A percentile compares a stretch with the other conserved stretches of the same genome.
These are phyloP conservation scores for Blastobotrys petasosporus DNA, from an alignment of 1,139 yeast genomes.

Conservation along the genomic window DNA sequence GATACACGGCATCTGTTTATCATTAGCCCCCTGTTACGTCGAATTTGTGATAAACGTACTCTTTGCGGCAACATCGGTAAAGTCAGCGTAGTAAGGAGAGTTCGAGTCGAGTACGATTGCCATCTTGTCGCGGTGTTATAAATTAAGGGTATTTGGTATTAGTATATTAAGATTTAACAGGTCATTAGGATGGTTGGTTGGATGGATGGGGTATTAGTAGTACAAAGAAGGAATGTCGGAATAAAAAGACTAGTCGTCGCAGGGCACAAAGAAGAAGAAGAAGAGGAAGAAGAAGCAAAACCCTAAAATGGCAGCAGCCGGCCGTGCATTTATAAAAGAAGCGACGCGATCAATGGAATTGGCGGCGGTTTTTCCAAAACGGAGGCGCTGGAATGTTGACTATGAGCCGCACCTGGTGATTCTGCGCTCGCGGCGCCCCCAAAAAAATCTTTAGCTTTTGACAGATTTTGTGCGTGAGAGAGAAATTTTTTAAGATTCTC, in stretches of 20 bases:
- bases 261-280: background rate
- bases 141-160: background rate
- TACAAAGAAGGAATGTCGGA: background rate
- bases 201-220: background rate
- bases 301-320: too few relatives aligned
- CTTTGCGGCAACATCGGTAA: slow-evolving; percentile 19
- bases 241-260: background rate
- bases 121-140: slow-evolving; percentile 4
- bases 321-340: too few relatives aligned
- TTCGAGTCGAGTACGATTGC: slow-evolving; percentile 31
- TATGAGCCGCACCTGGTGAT: too few relatives aligned
- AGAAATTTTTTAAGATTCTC: too few relatives aligned
- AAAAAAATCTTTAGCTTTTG: too few relatives aligned
- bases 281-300: too few relatives aligned
- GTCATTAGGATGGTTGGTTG: background rate
- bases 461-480: too few relatives aligned
- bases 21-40: background rate
- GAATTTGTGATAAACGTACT: slow-evolving; percentile 17
- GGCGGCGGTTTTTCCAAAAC: too few relatives aligned
- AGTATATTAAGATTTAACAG: background rate
- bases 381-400: too few relatives aligned
- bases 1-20: slow-evolving; percentile 33
- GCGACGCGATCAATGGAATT: too few relatives aligned
- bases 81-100: slow-evolving; percentile 31
- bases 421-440: too few relatives aligned